phyloP scores from a whole-genome alignment of 176 grass and related monocot species.

The Chrysopogon serrulatus region DNA sequence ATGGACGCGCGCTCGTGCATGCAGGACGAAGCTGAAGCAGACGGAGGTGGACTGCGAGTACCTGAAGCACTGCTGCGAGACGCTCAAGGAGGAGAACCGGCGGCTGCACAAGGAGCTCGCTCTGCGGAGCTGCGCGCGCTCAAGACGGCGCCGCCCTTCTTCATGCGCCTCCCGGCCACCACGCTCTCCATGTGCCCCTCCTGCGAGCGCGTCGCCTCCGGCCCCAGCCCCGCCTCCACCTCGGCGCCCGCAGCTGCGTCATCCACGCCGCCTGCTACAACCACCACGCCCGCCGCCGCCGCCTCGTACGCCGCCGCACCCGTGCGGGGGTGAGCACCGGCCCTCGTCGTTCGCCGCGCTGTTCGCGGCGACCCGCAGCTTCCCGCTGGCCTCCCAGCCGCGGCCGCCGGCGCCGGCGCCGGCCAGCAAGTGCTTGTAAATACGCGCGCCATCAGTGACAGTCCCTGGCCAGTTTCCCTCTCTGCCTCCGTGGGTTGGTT shows the following conservation, averaged over 20 bases:
- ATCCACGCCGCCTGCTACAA: not conserved
- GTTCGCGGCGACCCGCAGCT: slow-evolving; percentile 40
- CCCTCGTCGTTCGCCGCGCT: slow-evolving; percentile 64
- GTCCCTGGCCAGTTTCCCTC: not conserved
- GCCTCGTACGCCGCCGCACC: not conserved
- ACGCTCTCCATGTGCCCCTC: slow-evolving; percentile 97
- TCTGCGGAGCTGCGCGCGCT: slow-evolving; percentile 71
- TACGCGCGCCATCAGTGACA: not conserved
- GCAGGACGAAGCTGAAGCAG: slow-evolving; percentile 93
- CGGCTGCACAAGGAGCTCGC: slow-evolving; percentile 83
- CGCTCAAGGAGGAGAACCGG: slow-evolving; percentile 82
- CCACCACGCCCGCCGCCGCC: too few species aligned
- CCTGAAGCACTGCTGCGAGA: slow-evolving; percentile 85
- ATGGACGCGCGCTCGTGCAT: not conserved
- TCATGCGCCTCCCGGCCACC: slow-evolving; percentile 81
- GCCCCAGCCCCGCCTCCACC: slow-evolving; percentile 8
- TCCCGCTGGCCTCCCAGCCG: slow-evolving; percentile 25
- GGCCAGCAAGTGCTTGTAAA: slow-evolving; percentile 45
- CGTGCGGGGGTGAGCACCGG: not conserved
- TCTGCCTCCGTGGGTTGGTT: not conserved
- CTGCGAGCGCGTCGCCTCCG: slow-evolving; percentile 71
- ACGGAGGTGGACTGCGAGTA: slow-evolving; percentile 88
- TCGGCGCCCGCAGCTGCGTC: not conserved
- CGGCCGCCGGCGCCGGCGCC: slow-evolving; percentile 41
- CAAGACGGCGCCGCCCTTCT: slow-evolving; percentile 72